These are phyloP conservation scores for Sherardia arvensis DNA, from an alignment of 257 asterid genomes.

Conservation along the genomic window DNA sequence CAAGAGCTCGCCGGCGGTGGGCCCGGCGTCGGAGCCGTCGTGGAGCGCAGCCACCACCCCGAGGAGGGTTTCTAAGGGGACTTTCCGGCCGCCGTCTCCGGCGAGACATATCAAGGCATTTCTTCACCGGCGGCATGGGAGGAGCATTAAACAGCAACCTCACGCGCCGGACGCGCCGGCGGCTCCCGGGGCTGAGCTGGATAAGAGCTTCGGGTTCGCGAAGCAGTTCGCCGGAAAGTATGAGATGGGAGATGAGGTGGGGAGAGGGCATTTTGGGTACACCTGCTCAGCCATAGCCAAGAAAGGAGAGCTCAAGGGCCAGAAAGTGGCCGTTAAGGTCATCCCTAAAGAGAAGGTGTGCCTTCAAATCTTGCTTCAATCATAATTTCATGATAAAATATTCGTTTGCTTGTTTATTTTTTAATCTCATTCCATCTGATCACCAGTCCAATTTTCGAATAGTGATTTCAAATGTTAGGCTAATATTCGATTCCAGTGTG, in stretches of 20 bases:
- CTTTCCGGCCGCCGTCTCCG: conserved; percentile 55
- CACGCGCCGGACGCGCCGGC: conserved; percentile 17
- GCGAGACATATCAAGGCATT: conserved; percentile 44
- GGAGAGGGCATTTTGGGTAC: conserved; percentile 70
- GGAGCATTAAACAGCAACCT: conserved; percentile 4
- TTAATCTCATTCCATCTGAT: neutral
- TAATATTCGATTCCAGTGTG: neutral
- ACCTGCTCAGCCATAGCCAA: conserved; percentile 47
- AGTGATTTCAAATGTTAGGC: neutral
- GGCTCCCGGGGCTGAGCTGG: conserved; percentile 22
- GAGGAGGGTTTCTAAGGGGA: conserved; percentile 24
- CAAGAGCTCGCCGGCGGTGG: conserved; percentile 29
- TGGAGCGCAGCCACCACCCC: conserved; percentile 28
- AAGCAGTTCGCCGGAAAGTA: conserved; percentile 39
- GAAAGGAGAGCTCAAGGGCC: conserved; percentile 56
- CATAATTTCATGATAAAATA: neutral
- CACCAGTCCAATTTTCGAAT: too few species aligned
- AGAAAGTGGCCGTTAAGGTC: conserved; percentile 59
- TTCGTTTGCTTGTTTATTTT: neutral
- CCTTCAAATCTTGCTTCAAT: neutral
- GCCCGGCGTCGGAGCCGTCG: conserved; percentile 20
- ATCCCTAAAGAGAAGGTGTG: conserved; percentile 54
- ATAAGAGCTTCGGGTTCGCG: conserved; percentile 55
- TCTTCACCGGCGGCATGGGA: conserved; percentile 33
- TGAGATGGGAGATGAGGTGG: conserved; percentile 54